Conservation (phyloP, 1,284 basidiomycete species). For the Cutaneotrichosporon daszewskae region DNA sequence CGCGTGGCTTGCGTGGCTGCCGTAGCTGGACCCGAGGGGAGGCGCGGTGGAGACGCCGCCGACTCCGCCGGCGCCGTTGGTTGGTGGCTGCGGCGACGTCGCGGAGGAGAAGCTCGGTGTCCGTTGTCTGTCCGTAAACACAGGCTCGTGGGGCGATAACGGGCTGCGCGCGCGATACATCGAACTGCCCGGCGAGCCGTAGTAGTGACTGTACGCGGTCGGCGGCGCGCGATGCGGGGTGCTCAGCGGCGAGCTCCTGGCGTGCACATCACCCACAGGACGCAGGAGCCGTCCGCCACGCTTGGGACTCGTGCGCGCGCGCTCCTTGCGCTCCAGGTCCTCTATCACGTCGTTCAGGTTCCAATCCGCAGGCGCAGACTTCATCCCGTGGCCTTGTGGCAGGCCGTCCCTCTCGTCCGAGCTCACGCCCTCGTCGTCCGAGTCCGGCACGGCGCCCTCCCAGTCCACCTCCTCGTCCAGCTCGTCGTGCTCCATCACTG, state of each 20-base stretch:
- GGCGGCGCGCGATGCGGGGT: slow-evolving; percentile 4
- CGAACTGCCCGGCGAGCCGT: not conserved
- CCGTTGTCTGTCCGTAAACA: not conserved
- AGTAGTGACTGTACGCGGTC: slow-evolving; percentile 6
- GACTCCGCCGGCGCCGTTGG: no score
- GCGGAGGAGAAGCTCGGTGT: not conserved
- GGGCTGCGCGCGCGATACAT: slow-evolving; percentile 6
- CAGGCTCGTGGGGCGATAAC: slow-evolving; percentile 1
- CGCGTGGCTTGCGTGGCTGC: not conserved
- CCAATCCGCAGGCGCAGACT: slow-evolving; percentile 18
- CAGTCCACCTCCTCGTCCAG: slow-evolving; percentile 44
- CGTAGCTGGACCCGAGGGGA: not conserved
- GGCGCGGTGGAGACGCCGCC: not conserved
- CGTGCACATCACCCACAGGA: no score
- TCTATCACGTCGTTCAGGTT: slow-evolving; percentile 10
- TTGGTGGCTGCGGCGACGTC: not conserved
- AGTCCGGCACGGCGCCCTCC: slow-evolving; percentile 25
- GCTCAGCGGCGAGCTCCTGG: no score
- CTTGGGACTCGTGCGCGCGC: not conserved
- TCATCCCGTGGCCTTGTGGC: slow-evolving; percentile 14
- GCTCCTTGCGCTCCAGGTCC: slow-evolving; percentile 11
- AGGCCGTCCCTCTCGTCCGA: slow-evolving; percentile 13
- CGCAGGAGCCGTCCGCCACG: not conserved
- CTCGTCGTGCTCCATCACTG: slow-evolving; percentile 27
- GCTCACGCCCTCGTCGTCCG: slow-evolving; percentile 16